Conservation (phyloP, 441 rosid genomes). For the Lepidium campestre region DNA sequence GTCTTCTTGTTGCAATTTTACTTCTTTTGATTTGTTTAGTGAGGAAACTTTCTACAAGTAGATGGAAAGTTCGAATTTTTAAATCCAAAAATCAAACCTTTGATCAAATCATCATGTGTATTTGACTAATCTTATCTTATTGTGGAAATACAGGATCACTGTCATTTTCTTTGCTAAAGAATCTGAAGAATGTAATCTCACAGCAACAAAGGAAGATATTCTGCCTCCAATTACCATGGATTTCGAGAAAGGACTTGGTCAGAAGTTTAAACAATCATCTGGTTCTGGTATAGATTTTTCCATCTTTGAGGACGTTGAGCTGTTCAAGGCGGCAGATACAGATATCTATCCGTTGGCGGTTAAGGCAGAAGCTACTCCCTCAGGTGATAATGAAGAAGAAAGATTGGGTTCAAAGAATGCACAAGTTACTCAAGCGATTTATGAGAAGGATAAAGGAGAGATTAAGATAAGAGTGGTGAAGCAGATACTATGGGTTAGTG, state of each 20-base stretch:
- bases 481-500: slow-evolving; percentile 82
- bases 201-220: slow-evolving; percentile 54
- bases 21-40: neutral
- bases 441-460: slow-evolving; percentile 81
- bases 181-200: slow-evolving; percentile 58
- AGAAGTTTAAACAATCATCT: slow-evolving; percentile 72
- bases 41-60: neutral
- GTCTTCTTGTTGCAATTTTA: neutral
- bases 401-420: slow-evolving; percentile 43
- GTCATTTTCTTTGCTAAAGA: slow-evolving; percentile 83
- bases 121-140: neutral
- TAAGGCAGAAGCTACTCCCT: slow-evolving; percentile 67
- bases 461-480: slow-evolving; percentile 59
- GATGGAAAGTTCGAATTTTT: neutral
- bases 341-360: slow-evolving; percentile 71
- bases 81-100: neutral
- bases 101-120: neutral
- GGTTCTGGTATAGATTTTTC: slow-evolving; percentile 80
- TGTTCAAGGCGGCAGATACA: slow-evolving; percentile 37
- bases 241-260: slow-evolving; percentile 80
- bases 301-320: slow-evolving; percentile 54
- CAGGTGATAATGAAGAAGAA: slow-evolving; percentile 37
- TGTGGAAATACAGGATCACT: slow-evolving; percentile 50
- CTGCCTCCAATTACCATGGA: slow-evolving; percentile 58
- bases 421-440: slow-evolving; percentile 72